Conservation (phyloP, 1,139 yeast species). For the Hemisphaericaspora subhashii region DNA sequence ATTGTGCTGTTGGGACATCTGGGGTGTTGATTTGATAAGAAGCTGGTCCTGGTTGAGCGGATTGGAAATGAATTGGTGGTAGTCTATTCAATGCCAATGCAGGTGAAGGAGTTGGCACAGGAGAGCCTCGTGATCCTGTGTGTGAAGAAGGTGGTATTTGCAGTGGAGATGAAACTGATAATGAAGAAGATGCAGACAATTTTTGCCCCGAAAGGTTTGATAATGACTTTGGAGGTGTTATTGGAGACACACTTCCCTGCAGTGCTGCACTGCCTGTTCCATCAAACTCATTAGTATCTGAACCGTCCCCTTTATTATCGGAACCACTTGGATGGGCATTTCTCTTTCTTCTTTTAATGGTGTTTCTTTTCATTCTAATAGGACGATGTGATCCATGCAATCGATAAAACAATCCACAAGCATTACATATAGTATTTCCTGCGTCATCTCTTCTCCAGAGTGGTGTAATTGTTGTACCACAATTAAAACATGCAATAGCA, state of each 20-base stretch:
- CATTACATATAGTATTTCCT: constrained; percentile 84
- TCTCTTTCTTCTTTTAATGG: constrained; percentile 75
- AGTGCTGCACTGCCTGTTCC: background rate
- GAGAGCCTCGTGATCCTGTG: constrained; percentile 3
- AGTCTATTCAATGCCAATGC: constrained; percentile 7
- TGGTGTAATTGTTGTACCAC: constrained; percentile 83
- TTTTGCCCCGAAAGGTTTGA: background rate
- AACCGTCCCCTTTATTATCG: constrained; percentile 13
- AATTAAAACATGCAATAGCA: constrained; percentile 77
- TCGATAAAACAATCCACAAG: constrained; percentile 79
- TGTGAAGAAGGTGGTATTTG: constrained; percentile 4
- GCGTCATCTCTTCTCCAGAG: constrained; percentile 82
- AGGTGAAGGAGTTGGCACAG: constrained; percentile 9
- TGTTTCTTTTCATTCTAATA: constrained; percentile 66
- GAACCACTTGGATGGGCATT: constrained; percentile 19
- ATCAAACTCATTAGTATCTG: constrained; percentile 8
- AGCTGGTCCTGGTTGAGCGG: constrained; percentile 5
- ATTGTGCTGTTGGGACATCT: constrained; percentile 9
- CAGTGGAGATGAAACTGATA: constrained; percentile 6
- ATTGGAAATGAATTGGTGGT: constrained; percentile 11
- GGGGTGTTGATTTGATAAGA: background rate
- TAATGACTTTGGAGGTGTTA: constrained; percentile 6
- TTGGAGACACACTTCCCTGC: constrained; percentile 4
- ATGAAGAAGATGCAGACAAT: background rate
- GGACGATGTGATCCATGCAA: constrained; percentile 82